Conservation (phyloP, 805 yeast genomes). For the Pichia nakasei region DNA sequence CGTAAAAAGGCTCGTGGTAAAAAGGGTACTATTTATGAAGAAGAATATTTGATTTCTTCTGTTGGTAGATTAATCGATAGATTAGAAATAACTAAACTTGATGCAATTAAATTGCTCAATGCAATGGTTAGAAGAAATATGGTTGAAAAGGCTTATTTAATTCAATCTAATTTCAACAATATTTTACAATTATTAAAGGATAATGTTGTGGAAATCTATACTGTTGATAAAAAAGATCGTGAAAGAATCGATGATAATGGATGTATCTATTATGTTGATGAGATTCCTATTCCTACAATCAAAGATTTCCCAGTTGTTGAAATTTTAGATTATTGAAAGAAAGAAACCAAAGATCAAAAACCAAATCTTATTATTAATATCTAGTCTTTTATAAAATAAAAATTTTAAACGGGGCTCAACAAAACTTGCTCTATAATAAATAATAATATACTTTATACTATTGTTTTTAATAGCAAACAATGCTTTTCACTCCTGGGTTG, state of each 20-base stretch:
- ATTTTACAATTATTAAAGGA: slow-evolving; percentile 46
- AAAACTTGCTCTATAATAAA: too few species aligned
- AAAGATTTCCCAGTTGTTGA: slow-evolving; percentile 51
- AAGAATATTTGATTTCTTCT: slow-evolving; percentile 84
- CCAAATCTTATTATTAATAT: too few species aligned
- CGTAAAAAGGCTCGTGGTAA: slow-evolving; percentile 94
- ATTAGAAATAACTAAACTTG: slow-evolving; percentile 61
- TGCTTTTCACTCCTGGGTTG: not conserved
- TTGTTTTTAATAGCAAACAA: not conserved
- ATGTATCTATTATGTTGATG: slow-evolving; percentile 66
- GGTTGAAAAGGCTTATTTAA: slow-evolving; percentile 73
- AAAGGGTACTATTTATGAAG: slow-evolving; percentile 96
- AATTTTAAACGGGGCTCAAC: too few species aligned
- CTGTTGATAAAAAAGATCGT: slow-evolving; percentile 75
- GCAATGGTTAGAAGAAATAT: slow-evolving; percentile 64
- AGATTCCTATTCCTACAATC: slow-evolving; percentile 62
- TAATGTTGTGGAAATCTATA: slow-evolving; percentile 68
- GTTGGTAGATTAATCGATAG: slow-evolving; percentile 84
- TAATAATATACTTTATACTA: too few species aligned
- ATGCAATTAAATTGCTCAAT: slow-evolving; percentile 65
- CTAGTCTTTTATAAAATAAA: too few species aligned
- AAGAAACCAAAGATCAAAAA: not conserved
- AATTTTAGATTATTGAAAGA: slow-evolving; percentile 47
- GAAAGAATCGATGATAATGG: slow-evolving; percentile 89
- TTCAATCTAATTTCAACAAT: slow-evolving; percentile 60